Conservation (phyloP, 805 yeast genomes). For the Sungouiella blattae region DNA sequence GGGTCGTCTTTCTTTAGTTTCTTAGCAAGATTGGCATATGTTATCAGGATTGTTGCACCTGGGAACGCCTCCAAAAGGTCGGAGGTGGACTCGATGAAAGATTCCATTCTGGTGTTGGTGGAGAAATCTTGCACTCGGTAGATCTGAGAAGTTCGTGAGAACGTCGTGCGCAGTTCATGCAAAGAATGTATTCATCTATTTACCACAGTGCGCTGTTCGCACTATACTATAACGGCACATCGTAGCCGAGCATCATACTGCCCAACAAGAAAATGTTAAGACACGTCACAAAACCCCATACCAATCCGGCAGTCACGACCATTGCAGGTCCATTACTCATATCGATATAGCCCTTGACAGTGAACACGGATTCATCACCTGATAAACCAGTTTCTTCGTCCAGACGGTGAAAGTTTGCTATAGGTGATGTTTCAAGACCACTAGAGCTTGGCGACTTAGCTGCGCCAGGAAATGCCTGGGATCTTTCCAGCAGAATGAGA, state of each 20-base stretch:
- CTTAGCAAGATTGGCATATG: constrained; percentile 31
- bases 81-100: constrained; percentile 28
- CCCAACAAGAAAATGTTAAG: constrained; percentile 68
- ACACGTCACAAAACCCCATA: constrained; percentile 70
- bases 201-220: too few species aligned
- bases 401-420: not conserved
- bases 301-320: constrained; percentile 49
- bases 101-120: constrained; percentile 7
- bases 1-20: constrained; percentile 14
- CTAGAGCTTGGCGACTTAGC: not conserved
- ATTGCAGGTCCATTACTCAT: constrained; percentile 65
- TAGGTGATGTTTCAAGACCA: too few species aligned
- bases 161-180: too few species aligned
- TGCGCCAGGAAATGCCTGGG: not conserved
- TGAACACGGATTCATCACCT: constrained; percentile 16
- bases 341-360: constrained; percentile 47
- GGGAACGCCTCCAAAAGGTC: constrained; percentile 37
- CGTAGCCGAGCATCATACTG: constrained; percentile 47
- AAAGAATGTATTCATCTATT: too few species aligned
- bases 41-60: constrained; percentile 33
- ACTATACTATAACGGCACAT: constrained; percentile 50
- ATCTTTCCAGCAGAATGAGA: constrained; percentile 3
- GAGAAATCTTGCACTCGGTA: too few species aligned
- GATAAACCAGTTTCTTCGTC: not conserved
- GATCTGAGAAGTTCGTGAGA: too few species aligned